Base-by-base conservation (phyloP, 2,329 filamentous ascomycete species). In the Xylaria sp. region DNA sequence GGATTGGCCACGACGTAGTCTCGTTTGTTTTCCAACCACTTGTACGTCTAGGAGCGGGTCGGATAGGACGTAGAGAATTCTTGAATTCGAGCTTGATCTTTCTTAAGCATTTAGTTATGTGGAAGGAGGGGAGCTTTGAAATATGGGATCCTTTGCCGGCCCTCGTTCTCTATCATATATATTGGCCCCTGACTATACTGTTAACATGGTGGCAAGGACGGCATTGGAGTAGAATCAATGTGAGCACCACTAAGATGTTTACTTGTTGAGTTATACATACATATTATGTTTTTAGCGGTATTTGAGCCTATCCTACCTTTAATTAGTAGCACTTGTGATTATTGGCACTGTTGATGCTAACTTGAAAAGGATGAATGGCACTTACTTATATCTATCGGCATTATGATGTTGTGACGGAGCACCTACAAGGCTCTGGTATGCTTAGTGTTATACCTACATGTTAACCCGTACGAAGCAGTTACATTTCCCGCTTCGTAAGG, bases 1-100 rank as follows among this genome's bases (percentile, higher is more conserved):
- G 90, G 90, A 76, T 90, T n/a, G 88, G 86, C 0, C 89, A 93
- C 70, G 90, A 93, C 65, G 63, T 92, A 0, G 80, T 90, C 1
- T 81, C 83, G 1, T 78, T 84, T 1, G 75, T 89, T 0, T 42
- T 89, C 0, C 76, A 84, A 0, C 88, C 73, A 4, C 11, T 86
- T 0, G 68, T 87, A 0, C 71, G 84, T 0, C 60, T 71, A 3
- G 48, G 80, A 0, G 65, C 74, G 1, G 75, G 79, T 1, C 71
- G 75, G 0, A 68, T 72, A 1, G 44, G 59, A 5, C 17, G 76
- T 0, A 38, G 65, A 0, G 67, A 79, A 0, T 36, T 80, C 2
- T 2, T 76, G 2, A 61, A 64, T 10, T 72, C 67, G 6, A 71
- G 77, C 44, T 38, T 68, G 13, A 74, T 73, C 4, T 80, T 86